Evolutionary conservation across 192 early-diverging fungal genomes (phyloP), one percentile per base, ranked within the genome.

Genomic region (Backusella tuberculispora): DNA sequence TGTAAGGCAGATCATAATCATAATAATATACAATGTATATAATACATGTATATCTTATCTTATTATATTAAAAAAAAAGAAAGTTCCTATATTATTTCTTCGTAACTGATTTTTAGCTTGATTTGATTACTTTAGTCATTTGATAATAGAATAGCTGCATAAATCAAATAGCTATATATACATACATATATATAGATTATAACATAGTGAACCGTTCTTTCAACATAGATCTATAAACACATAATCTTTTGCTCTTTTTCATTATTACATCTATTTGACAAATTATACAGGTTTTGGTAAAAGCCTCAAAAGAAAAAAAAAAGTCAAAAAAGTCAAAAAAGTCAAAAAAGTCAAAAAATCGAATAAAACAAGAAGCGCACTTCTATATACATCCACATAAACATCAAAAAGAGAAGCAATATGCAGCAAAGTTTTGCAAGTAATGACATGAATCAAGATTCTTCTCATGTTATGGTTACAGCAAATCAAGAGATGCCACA

Each of bases 91-190:
- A 21, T 13, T 8, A 60, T 19, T 26, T 60, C 26, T 53, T 60
- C 12, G 9, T 60, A 26, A 26, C 21, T 60, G 21, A 60, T 19
- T 60, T 34, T 60, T 26, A 60, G 53, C 10, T 60, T 60, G n/a
- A 24, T 60, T 60, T 26, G 53, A 60, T 1, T 60, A 60, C 53
- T 26, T 60, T 60, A 24, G 12, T 60, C 26, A 60, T 60, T 60
- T 60, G 53, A 60, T 60, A 60, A 60, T 60, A 60, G 53, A 60
- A 60, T 26, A 60, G 21, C 53, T 60, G 53, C 53, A 24, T 60
- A 60, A 60, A 26, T 60, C 53, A 60, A 60, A 26, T 9, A 60
- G 8, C 1, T 9, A 26, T 3, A 60, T 26, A 53, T 60, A 60
- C 24, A 34, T 60, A 26, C 9, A 26, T 60, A 60, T 13, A 60